Conservation (phyloP, 495 filamentous ascomycete species). For the Eremomyces bilateralis region DNA sequence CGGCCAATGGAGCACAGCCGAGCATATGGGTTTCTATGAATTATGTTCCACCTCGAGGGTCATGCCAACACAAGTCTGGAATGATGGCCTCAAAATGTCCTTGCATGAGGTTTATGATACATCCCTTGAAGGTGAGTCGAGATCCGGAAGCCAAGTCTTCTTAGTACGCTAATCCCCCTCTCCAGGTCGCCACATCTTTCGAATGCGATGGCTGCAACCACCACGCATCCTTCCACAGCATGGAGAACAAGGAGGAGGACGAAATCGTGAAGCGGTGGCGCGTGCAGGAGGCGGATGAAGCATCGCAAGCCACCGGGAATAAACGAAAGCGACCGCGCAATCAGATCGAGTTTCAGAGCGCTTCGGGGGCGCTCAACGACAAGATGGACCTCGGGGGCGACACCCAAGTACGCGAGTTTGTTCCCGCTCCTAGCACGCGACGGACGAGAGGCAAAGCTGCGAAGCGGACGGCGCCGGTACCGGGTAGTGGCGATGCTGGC, state of each 20-base stretch:
- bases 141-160: neutral
- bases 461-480: no score
- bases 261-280: constrained; percentile 19
- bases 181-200: constrained; percentile 22
- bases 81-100: constrained; percentile 25
- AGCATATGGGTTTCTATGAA: constrained; percentile 18
- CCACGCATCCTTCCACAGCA: constrained; percentile 30
- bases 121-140: constrained; percentile 26
- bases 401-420: no score
- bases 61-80: constrained; percentile 22
- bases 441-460: no score
- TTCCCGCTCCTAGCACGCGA: no score
- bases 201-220: constrained; percentile 33
- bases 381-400: no score
- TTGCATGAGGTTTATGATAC: constrained; percentile 35
- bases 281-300: constrained; percentile 12
- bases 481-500: no score
- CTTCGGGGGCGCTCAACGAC: neutral
- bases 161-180: constrained; percentile 2
- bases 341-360: constrained; percentile 5
- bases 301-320: neutral
- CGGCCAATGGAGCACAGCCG: no score
- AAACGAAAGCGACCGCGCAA: constrained; percentile 5
- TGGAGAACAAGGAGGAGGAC: constrained; percentile 30
- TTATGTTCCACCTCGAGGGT: constrained; percentile 22